These are phyloP conservation scores for Diddensiella santjacobensis DNA, from an alignment of 805 yeast species.

Conservation along the genomic window DNA sequence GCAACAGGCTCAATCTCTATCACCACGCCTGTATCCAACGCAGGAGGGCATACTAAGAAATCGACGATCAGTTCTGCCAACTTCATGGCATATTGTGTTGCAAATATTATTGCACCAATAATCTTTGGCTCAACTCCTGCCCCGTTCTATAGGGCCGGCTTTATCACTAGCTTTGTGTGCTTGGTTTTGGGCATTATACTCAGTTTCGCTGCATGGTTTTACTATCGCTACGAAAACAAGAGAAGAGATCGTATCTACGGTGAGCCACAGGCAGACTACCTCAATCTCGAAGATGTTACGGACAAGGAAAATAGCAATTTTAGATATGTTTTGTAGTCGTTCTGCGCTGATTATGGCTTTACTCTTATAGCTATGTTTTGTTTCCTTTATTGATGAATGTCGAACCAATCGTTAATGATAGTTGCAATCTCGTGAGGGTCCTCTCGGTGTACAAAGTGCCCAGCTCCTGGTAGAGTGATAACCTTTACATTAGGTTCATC, in stretches of 20 bases:
- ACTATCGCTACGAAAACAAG: conserved; percentile 1
- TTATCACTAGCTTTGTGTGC: conserved; percentile 9
- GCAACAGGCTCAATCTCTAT: conserved; percentile 63
- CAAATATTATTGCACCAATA: conserved; percentile 66
- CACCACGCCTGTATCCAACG: conserved; percentile 51
- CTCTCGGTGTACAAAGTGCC: conserved; percentile 31
- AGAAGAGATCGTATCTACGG: conserved; percentile 8
- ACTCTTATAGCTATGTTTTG: too few species aligned
- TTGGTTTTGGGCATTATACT: conserved; percentile 6
- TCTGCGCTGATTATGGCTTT: too few species aligned
- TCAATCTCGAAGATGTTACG: conserved; percentile 40
- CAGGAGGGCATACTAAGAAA: conserved; percentile 70
- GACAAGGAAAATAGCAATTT: conserved; percentile 52
- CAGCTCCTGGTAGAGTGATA: conserved; percentile 21
- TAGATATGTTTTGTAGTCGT: conserved; percentile 5
- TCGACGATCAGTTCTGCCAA: conserved; percentile 53
- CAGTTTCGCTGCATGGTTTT: conserved; percentile 44
- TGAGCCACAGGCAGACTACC: not conserved
- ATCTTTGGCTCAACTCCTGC: conserved; percentile 37
- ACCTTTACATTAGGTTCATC: conserved; percentile 16
- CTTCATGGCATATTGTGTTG: conserved; percentile 60
- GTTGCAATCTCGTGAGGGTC: conserved; percentile 22
- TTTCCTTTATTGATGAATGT: conserved; percentile 2
- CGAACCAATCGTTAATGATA: conserved; percentile 13
- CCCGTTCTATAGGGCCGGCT: conserved; percentile 8